Evolutionary conservation across 257 asterid genomes (phyloP).

Genomic region (Craterostigma plantagineum): DNA sequence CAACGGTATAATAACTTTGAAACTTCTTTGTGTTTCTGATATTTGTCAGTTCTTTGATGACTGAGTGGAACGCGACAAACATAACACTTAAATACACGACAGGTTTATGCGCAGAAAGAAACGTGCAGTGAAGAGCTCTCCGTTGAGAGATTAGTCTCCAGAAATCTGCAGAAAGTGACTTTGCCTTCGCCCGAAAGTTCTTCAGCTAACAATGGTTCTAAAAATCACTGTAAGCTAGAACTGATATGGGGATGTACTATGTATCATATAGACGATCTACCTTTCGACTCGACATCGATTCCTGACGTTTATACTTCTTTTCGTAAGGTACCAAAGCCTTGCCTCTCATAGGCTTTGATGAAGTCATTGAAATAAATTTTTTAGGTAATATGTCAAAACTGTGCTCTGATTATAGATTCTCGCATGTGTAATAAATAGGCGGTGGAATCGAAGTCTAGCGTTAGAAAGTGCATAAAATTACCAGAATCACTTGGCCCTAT

Average conservation of each 20-base stretch:
- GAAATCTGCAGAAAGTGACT: slow-evolving; percentile 19
- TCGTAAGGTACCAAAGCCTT: slow-evolving; percentile 44
- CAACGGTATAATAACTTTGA: slow-evolving; percentile 40
- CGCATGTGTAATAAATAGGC: slow-evolving; percentile 27
- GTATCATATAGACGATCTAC: slow-evolving; percentile 89
- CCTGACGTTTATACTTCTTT: slow-evolving; percentile 86
- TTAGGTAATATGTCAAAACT: too few relatives aligned
- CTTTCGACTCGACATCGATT: slow-evolving; percentile 38
- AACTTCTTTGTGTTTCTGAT: slow-evolving; percentile 3
- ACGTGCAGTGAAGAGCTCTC: slow-evolving; percentile 88
- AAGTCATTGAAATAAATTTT: too few relatives aligned
- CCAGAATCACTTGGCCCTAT: slow-evolving; percentile 66
- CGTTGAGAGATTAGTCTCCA: slow-evolving; percentile 48
- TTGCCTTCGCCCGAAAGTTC: slow-evolving; percentile 14
- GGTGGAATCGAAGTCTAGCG: slow-evolving; percentile 52
- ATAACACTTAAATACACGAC: slow-evolving; percentile 6
- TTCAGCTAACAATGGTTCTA: slow-evolving; percentile 11
- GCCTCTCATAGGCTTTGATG: too few relatives aligned
- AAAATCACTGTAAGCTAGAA: slow-evolving; percentile 28
- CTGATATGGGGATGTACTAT: slow-evolving; percentile 65
- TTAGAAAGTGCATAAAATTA: slow-evolving; percentile 48
- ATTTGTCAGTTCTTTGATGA: not conserved
- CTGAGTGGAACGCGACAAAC: slow-evolving; percentile 1
- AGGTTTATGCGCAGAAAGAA: slow-evolving; percentile 95
- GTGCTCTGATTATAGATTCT: too few relatives aligned